Conservation (phyloP, 1,284 basidiomycete genomes). For the Heliocybe sulcata region DNA sequence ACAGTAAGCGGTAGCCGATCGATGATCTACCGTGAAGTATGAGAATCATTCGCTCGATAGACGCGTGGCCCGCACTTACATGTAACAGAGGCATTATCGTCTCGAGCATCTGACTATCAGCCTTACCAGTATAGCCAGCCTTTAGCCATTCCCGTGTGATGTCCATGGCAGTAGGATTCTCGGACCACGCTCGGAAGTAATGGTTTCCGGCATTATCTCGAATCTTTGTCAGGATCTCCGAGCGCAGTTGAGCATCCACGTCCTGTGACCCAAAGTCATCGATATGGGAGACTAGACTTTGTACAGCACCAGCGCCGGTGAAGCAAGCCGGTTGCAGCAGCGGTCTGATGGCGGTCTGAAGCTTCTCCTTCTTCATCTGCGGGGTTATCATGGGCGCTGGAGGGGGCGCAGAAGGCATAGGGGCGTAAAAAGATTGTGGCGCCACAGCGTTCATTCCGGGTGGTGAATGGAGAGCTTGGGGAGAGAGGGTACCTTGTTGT, state of each 20-base stretch:
- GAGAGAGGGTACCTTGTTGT: slow-evolving; percentile 54
- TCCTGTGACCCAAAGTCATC: slow-evolving; percentile 52
- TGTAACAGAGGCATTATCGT: slow-evolving; percentile 79
- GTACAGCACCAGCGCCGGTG: slow-evolving; percentile 63
- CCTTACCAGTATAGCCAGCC: slow-evolving; percentile 47
- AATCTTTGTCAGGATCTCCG: slow-evolving; percentile 69
- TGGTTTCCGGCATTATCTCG: slow-evolving; percentile 77
- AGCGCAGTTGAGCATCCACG: slow-evolving; percentile 50
- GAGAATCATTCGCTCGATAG: slow-evolving; percentile 1
- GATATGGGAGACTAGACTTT: slow-evolving; percentile 44
- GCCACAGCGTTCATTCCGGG: slow-evolving; percentile 28
- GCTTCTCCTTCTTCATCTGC: slow-evolving; percentile 39
- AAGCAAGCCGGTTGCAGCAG: slow-evolving; percentile 48
- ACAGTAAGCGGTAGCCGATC: slow-evolving; percentile 72
- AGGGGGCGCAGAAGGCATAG: slow-evolving; percentile 16
- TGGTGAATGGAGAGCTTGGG: slow-evolving; percentile 58
- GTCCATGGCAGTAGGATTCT: slow-evolving; percentile 64
- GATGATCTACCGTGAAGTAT: slow-evolving; percentile 47
- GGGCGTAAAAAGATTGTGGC: slow-evolving; percentile 29
- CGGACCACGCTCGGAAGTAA: slow-evolving; percentile 78
- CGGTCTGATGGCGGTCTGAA: slow-evolving; percentile 42
- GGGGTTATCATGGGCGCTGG: slow-evolving; percentile 17
- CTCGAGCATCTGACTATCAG: slow-evolving; percentile 51
- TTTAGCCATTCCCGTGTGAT: slow-evolving; percentile 75
- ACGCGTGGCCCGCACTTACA: slow-evolving; percentile 37